Evolutionary conservation across 495 filamentous ascomycete species (phyloP).

Genomic region (Daldinia bambusicola): DNA sequence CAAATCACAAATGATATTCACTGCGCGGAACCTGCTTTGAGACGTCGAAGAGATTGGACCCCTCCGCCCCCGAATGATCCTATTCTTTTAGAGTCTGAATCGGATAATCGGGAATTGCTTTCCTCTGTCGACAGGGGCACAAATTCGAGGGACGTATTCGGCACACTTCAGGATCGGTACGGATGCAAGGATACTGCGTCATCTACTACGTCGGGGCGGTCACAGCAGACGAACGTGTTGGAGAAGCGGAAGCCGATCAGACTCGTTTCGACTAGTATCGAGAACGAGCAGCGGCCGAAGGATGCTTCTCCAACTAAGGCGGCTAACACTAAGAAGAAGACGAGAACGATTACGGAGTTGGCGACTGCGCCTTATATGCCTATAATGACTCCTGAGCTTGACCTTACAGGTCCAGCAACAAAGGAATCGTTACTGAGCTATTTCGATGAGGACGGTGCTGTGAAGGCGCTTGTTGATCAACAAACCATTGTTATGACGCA

Average conservation of each 20-base stretch:
- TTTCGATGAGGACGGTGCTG: slow-evolving; percentile 47
- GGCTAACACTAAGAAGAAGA: slow-evolving; percentile 69
- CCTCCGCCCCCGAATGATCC: slow-evolving; percentile 56
- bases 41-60: slow-evolving; percentile 67
- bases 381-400: slow-evolving; percentile 45
- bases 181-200: slow-evolving; percentile 39
- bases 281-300: slow-evolving; percentile 28
- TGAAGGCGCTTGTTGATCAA: slow-evolving; percentile 47
- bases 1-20: slow-evolving; percentile 43
- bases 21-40: slow-evolving; percentile 57
- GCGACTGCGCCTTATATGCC: slow-evolving; percentile 79
- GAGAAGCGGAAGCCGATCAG: slow-evolving; percentile 65
- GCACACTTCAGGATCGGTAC: slow-evolving; percentile 49
- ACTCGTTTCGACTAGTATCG: slow-evolving; percentile 49
- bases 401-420: slow-evolving; percentile 40
- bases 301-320: slow-evolving; percentile 62
- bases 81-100: slow-evolving; percentile 29
- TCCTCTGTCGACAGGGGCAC: slow-evolving; percentile 35
- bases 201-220: not conserved
- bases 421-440: slow-evolving; percentile 49
- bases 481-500: slow-evolving; percentile 47
- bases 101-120: slow-evolving; percentile 42
- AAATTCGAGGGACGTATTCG: slow-evolving; percentile 45
- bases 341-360: slow-evolving; percentile 84
- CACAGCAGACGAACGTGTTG: slow-evolving; percentile 41